These are phyloP conservation scores for Solanum commersonii DNA, from an alignment of 257 asterid genomes.

Conservation along the genomic window DNA sequence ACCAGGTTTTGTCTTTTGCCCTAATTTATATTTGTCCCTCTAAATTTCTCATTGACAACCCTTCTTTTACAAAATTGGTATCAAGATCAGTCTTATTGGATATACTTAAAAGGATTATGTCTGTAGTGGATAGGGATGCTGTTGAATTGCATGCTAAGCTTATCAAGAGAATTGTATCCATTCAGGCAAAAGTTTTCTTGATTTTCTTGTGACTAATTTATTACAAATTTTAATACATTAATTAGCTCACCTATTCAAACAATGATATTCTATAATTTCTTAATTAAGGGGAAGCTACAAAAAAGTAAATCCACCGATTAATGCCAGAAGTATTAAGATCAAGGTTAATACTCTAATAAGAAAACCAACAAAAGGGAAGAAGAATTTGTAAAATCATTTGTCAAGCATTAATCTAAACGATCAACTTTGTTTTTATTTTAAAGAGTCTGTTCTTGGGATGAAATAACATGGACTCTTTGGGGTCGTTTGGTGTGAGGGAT, in stretches of 20 bases:
- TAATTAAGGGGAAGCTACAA: background rate
- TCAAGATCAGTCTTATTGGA: background rate
- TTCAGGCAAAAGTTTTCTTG: background rate
- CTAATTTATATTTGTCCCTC: background rate
- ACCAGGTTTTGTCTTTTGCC: slow-evolving; percentile 46
- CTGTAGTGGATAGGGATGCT: background rate
- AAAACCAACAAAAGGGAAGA: background rate
- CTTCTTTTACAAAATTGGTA: background rate
- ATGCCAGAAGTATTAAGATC: background rate
- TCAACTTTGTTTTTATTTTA: background rate
- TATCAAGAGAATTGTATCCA: background rate
- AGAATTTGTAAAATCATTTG: background rate
- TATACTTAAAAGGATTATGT: background rate
- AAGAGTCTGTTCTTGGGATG: background rate
- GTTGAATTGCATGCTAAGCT: background rate
- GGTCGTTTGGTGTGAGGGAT: too few species aligned
- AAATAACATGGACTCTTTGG: background rate
- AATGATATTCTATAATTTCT: background rate
- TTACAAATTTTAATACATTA: background rate
- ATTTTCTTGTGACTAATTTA: background rate
- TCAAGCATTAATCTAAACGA: background rate
- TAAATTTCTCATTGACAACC: background rate
- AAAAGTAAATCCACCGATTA: background rate
- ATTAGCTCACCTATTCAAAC: background rate
- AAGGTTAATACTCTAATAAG: background rate